A percentile compares a stretch with the other conserved stretches of the same genome.
Evolutionary conservation across 2,329 filamentous ascomycete genomes (phyloP).

Genomic region (Leptographium radiaticola): DNA sequence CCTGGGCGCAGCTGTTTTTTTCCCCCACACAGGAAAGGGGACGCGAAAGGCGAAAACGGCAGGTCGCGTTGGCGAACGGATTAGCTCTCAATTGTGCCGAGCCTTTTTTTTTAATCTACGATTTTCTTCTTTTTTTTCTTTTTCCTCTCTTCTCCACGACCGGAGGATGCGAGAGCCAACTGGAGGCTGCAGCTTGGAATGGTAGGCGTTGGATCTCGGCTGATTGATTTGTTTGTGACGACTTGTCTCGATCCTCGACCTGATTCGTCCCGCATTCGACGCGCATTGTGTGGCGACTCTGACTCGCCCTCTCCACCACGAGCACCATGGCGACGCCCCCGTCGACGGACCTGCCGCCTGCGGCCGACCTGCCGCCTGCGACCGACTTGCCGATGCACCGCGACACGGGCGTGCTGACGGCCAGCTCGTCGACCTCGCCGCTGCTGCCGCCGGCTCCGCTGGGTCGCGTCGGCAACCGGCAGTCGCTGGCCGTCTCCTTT

Average conservation of each 20-base stretch:
- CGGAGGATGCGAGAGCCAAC: not conserved
- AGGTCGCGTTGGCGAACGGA: not conserved
- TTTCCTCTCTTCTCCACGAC: not conserved
- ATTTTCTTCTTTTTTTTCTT: not conserved
- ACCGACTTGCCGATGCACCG: not conserved
- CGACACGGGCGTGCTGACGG: not conserved
- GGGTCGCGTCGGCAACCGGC: constrained; percentile 2
- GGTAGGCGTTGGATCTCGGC: too few species aligned
- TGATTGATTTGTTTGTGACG: too few species aligned
- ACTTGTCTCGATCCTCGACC: too few species aligned
- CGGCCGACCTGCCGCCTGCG: not conserved
- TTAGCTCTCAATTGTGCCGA: too few species aligned
- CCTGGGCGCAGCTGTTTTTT: not conserved
- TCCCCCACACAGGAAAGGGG: not conserved
- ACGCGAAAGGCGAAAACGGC: not conserved
- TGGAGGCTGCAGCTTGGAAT: not conserved
- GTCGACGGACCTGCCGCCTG: too few species aligned
- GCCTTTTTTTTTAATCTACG: not conserved
- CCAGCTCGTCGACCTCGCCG: not conserved
- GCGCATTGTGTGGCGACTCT: too few species aligned
- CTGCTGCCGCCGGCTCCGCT: not conserved
- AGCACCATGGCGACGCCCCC: too few species aligned
- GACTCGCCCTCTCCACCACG: too few species aligned
- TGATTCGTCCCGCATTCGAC: too few species aligned
- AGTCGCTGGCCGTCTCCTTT: constrained; percentile 11